A percentile compares a stretch with the other conserved stretches of the same genome.
phyloP scores from a whole-genome alignment of 2,329 filamentous ascomycete species.

The Pseudomassariella vexata region DNA sequence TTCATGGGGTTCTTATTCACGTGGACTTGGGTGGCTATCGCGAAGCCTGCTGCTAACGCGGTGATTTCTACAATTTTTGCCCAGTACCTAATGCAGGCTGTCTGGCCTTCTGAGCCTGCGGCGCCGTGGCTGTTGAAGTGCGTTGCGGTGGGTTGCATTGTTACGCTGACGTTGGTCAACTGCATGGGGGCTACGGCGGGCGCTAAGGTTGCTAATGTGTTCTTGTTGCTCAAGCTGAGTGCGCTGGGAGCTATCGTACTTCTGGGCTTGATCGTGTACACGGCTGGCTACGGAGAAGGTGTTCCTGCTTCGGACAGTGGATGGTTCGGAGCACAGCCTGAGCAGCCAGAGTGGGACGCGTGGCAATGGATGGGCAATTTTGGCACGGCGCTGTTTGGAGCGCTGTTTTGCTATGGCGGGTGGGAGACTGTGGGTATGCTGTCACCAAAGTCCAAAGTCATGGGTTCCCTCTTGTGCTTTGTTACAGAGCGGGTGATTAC shows the following conservation, averaged over 20 bases:
- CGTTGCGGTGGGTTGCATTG: conserved; percentile 29
- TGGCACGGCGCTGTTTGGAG: conserved; percentile 34
- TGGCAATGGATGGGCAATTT: conserved; percentile 34
- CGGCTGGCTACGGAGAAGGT: conserved; percentile 28
- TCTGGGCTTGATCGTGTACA: conserved; percentile 15
- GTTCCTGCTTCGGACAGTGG: conserved; percentile 27
- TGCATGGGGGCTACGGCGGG: conserved; percentile 34
- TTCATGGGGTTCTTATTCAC: conserved; percentile 35
- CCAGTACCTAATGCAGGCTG: conserved; percentile 29
- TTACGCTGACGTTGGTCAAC: conserved; percentile 33
- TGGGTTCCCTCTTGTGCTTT: no score
- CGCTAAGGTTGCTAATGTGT: conserved; percentile 32
- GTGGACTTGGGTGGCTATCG: conserved; percentile 37
- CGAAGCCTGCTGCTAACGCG: conserved; percentile 37
- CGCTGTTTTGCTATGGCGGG: conserved; percentile 36
- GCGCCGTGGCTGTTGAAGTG: conserved; percentile 25
- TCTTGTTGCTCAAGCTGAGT: conserved; percentile 28
- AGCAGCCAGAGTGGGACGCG: no score
- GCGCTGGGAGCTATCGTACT: conserved; percentile 16
- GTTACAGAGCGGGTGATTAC: neutral
- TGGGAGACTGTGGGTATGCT: conserved; percentile 37
- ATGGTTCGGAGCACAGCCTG: conserved; percentile 24
- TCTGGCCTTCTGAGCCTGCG: conserved; percentile 18
- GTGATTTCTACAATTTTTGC: conserved; percentile 38
- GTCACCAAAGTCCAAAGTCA: no score